Conservation (phyloP, 208 protist species). For the Crithidia expoeki region DNA sequence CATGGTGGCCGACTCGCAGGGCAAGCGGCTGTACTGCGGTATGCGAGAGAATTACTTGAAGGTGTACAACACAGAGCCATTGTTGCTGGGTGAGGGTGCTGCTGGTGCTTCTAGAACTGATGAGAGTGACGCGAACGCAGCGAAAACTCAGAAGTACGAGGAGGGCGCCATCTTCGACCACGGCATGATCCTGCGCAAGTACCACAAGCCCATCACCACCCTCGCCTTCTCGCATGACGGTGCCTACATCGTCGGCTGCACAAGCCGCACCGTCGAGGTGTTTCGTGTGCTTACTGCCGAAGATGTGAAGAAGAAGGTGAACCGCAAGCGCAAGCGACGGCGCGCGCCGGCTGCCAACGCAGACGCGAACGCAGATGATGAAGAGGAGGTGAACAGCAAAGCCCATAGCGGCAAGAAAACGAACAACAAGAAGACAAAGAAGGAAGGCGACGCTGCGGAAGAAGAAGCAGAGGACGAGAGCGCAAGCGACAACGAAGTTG, state of each 20-base stretch:
- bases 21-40: conserved; percentile 80
- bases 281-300: conserved; percentile 73
- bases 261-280: conserved; percentile 87
- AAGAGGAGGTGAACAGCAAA: neutral
- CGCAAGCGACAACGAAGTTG: neutral
- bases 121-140: neutral
- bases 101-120: neutral
- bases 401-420: conserved; percentile 10
- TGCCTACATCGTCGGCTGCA: conserved; percentile 75
- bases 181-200: conserved; percentile 71
- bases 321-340: conserved; percentile 77
- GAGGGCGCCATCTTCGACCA: conserved; percentile 56
- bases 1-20: conserved; percentile 63
- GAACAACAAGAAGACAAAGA: neutral
- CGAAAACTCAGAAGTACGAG: neutral
- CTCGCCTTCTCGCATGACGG: conserved; percentile 75
- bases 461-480: neutral
- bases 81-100: conserved; percentile 21
- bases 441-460: neutral
- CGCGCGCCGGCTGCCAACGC: conserved; percentile 13
- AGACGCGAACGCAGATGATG: conserved; percentile 6
- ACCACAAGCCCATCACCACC: conserved; percentile 79
- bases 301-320: conserved; percentile 73
- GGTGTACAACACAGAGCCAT: conserved; percentile 81
- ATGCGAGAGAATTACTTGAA: conserved; percentile 86